Percentiles rank a stretch among this genome's conserved stretches.
phyloP scores from a whole-genome alignment of 495 filamentous ascomycete species.

The Penicillium atrosanguineum region DNA sequence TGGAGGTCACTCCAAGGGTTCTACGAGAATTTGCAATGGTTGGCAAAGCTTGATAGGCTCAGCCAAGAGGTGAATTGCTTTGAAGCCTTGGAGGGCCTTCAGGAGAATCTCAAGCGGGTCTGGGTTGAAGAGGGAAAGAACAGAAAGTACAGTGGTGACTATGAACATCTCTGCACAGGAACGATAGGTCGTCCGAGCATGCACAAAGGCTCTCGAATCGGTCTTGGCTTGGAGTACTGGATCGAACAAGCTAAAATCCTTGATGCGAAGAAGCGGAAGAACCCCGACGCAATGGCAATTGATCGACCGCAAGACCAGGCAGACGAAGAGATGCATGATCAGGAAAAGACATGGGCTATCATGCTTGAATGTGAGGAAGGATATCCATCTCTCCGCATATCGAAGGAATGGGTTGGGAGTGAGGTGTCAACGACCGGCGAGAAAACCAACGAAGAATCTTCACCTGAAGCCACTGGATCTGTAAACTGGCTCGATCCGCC shows the following conservation, averaged over 20 bases:
- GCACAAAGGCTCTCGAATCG: conserved; percentile 69
- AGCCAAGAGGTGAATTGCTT: conserved; percentile 84
- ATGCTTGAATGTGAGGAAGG: conserved; percentile 49
- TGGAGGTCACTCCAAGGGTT: conserved; percentile 68
- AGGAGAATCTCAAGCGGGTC: conserved; percentile 61
- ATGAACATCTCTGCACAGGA: conserved; percentile 47
- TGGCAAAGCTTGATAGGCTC: conserved; percentile 76
- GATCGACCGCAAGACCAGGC: conserved; percentile 28
- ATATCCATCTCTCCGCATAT: conserved; percentile 47
- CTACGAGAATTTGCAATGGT: conserved; percentile 72
- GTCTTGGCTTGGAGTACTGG: conserved; percentile 87
- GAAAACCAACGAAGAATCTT: conserved; percentile 20
- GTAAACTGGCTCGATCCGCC: conserved; percentile 53
- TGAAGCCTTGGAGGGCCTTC: conserved; percentile 83
- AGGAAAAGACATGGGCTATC: conserved; percentile 33
- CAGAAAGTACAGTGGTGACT: conserved; percentile 40
- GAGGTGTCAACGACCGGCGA: conserved; percentile 32
- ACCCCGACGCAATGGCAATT: conserved; percentile 37
- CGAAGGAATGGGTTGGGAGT: conserved; percentile 42
- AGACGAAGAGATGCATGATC: conserved; percentile 18
- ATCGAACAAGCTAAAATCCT: conserved; percentile 55
- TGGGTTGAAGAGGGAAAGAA: conserved; percentile 51
- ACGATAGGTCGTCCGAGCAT: conserved; percentile 74
- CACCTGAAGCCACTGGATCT: conserved; percentile 19
- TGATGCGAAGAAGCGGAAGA: conserved; percentile 32